A percentile compares a stretch with the other conserved stretches of the same genome.
phyloP scores from a whole-genome alignment of 2,329 filamentous ascomycete genomes.

The Pleurostoma richardsiae region DNA sequence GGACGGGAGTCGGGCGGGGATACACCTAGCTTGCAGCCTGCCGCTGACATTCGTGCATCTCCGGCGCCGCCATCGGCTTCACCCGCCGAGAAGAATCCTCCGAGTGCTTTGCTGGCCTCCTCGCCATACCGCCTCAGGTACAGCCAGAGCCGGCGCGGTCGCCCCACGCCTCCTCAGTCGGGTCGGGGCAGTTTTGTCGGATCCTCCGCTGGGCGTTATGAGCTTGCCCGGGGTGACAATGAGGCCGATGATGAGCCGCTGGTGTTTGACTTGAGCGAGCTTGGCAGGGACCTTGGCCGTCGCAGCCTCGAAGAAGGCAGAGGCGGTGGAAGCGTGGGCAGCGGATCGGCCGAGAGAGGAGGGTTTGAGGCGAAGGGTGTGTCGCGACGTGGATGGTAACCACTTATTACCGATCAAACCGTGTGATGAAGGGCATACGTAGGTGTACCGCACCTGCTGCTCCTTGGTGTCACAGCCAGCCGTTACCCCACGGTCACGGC shows the following conservation, averaged over 20 bases:
- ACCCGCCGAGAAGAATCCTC: conserved; percentile 34
- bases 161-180: conserved; percentile 38
- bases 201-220: conserved; percentile 26
- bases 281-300: conserved; percentile 8
- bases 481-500: too few species aligned
- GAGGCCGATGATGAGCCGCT: conserved; percentile 19
- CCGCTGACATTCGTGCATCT: conserved; percentile 33
- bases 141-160: conserved; percentile 17
- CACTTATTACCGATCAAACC: neutral
- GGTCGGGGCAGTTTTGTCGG: conserved; percentile 40
- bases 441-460: too few species aligned
- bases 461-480: too few species aligned
- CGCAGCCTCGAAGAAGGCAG: conserved; percentile 10
- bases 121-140: conserved; percentile 45
- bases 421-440: too few species aligned
- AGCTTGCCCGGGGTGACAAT: conserved; percentile 30
- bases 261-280: conserved; percentile 11
- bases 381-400: conserved; percentile 8
- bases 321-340: conserved; percentile 8
- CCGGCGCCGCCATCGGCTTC: conserved; percentile 31
- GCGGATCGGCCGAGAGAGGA: conserved; percentile 6
- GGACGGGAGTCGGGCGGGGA: conserved; percentile 29
- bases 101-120: conserved; percentile 28
- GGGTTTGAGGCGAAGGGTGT: conserved; percentile 6
- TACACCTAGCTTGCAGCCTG: conserved; percentile 30